Evolutionary conservation across 352 stramenopile species (phyloP).

Genomic region (Elongisporangium undulatum): DNA sequence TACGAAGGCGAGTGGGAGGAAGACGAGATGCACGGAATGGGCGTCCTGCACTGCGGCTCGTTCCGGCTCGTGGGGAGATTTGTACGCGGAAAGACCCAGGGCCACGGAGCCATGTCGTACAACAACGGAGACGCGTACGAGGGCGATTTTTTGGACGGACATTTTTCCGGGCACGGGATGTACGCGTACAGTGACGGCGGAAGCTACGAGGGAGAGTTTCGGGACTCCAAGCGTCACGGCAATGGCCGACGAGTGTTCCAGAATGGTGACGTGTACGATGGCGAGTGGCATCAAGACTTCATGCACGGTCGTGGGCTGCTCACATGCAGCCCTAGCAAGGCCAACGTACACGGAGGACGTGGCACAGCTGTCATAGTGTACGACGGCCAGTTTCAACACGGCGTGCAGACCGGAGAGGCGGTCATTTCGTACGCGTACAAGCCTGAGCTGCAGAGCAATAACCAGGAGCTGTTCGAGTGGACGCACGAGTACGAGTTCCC

Average conservation of each 20-base stretch:
- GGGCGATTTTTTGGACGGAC: slow-evolving; percentile 39
- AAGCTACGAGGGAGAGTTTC: slow-evolving; percentile 49
- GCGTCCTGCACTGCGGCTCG: slow-evolving; percentile 39
- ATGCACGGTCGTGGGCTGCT: slow-evolving; percentile 59
- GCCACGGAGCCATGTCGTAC: slow-evolving; percentile 51
- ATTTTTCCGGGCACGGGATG: slow-evolving; percentile 41
- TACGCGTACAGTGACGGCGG: slow-evolving; percentile 47
- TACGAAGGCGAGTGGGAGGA: slow-evolving; percentile 74
- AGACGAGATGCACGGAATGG: slow-evolving; percentile 50
- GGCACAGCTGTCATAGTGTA: slow-evolving; percentile 24
- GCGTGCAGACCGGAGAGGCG: slow-evolving; percentile 37
- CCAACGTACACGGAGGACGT: background rate
- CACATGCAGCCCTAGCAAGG: slow-evolving; percentile 12
- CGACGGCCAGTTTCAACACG: slow-evolving; percentile 38
- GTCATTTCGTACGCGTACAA: slow-evolving; percentile 37
- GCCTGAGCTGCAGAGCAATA: slow-evolving; percentile 5
- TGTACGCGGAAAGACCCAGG: slow-evolving; percentile 34
- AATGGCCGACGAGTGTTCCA: slow-evolving; percentile 40
- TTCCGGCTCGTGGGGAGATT: slow-evolving; percentile 68
- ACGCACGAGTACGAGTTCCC: slow-evolving; percentile 68
- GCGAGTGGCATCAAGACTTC: slow-evolving; percentile 44
- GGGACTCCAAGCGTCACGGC: slow-evolving; percentile 45
- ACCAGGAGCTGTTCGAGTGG: slow-evolving; percentile 26
- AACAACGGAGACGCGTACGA: slow-evolving; percentile 72
- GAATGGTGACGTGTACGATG: slow-evolving; percentile 49